A percentile compares a stretch with the other conserved stretches of the same genome.
phyloP scores from a whole-genome alignment of 2,329 filamentous ascomycete genomes.

The Clathrospora elynae region DNA sequence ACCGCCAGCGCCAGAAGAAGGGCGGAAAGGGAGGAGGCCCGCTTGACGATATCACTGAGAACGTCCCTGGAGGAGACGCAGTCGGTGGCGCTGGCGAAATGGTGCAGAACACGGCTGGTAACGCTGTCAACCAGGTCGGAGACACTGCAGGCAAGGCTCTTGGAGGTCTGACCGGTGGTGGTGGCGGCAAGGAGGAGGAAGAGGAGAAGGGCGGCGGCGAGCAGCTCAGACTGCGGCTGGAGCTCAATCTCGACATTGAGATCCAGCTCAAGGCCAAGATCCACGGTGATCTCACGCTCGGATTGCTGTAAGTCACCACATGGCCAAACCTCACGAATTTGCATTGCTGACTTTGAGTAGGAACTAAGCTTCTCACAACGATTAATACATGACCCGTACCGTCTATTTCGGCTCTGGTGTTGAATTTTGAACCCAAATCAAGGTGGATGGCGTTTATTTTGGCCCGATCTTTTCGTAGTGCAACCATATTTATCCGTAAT shows the following conservation, averaged over 20 bases:
- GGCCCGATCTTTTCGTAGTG: constrained; percentile 26
- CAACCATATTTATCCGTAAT: constrained; percentile 27
- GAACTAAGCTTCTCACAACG: constrained; percentile 32
- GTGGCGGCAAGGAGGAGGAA: constrained; percentile 41
- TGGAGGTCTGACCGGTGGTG: constrained; percentile 55
- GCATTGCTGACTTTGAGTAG: constrained; percentile 30
- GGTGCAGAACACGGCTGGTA: constrained; percentile 61
- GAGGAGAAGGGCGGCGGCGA: constrained; percentile 49
- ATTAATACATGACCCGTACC: constrained; percentile 24
- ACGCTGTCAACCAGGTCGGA: constrained; percentile 56
- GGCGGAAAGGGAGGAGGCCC: constrained; percentile 54
- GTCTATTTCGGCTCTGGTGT: constrained; percentile 20
- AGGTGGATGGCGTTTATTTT: constrained; percentile 33
- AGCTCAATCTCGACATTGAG: constrained; percentile 67
- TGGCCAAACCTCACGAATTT: background rate
- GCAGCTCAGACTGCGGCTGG: constrained; percentile 61
- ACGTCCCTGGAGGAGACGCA: constrained; percentile 58
- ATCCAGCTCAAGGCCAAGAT: constrained; percentile 69
- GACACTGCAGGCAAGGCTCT: constrained; percentile 52
- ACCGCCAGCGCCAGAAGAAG: constrained; percentile 59
- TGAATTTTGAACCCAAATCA: constrained; percentile 9
- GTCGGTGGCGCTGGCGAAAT: constrained; percentile 60
- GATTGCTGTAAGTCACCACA: constrained; percentile 53
- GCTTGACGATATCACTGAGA: constrained; percentile 62
- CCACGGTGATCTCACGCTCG: constrained; percentile 66